A percentile compares a stretch with the other conserved stretches of the same genome.
Conservation (phyloP, 208 protist genomes). For the Leishmania guyanensis region DNA sequence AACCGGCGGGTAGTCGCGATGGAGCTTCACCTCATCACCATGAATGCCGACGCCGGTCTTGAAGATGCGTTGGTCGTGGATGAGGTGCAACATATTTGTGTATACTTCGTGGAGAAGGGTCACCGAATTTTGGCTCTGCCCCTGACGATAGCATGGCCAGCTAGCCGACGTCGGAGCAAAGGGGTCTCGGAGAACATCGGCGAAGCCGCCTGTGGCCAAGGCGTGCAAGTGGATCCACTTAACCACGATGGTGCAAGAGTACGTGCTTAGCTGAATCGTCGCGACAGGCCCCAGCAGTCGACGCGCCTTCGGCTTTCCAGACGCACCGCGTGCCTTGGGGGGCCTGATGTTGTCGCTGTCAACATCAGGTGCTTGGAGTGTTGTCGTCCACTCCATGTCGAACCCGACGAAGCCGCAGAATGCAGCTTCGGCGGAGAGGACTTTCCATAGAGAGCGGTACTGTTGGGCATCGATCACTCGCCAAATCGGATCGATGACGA, state of each 20-base stretch:
- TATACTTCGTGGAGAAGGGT: conserved; percentile 28
- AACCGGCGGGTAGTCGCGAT: conserved; percentile 44
- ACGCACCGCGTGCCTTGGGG: not conserved
- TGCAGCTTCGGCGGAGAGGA: conserved; percentile 34
- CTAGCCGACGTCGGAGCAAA: conserved; percentile 21
- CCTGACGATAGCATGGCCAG: conserved; percentile 41
- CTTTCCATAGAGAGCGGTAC: conserved; percentile 33
- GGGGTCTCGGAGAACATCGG: conserved; percentile 22
- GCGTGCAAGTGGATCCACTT: conserved; percentile 43
- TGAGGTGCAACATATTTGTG: conserved; percentile 25
- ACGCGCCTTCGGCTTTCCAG: conserved; percentile 3
- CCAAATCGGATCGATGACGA: conserved; percentile 68
- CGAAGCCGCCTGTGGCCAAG: conserved; percentile 21
- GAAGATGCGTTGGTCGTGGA: conserved; percentile 27
- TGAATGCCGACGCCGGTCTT: conserved; percentile 60
- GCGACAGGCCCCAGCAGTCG: conserved; percentile 38
- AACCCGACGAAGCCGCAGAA: conserved; percentile 51
- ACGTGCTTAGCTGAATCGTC: conserved; percentile 59
- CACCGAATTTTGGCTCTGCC: conserved; percentile 22
- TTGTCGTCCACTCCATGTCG: conserved; percentile 70
- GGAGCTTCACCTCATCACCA: conserved; percentile 59
- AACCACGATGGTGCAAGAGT: conserved; percentile 46
- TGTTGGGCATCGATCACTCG: conserved; percentile 27
- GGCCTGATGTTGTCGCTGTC: not conserved
- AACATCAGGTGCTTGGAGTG: not conserved